Evolutionary conservation across 352 stramenopile genomes (phyloP).

Genomic region (Ophiocytium majus): DNA sequence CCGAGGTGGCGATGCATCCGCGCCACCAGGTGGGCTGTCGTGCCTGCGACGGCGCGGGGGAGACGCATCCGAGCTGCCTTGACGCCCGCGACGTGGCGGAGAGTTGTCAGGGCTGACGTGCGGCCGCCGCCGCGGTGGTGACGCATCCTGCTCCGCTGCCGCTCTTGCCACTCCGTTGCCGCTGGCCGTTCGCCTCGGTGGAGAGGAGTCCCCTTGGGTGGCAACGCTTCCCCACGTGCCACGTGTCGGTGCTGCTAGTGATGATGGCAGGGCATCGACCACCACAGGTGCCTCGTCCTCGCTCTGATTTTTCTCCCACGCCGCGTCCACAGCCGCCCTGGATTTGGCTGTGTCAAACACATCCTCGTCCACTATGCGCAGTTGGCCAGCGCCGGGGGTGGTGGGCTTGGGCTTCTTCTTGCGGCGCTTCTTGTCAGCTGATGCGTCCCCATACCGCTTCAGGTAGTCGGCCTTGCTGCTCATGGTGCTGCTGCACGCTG

Average conservation of each 20-base stretch:
- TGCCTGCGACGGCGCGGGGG: not conserved
- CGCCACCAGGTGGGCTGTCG: not conserved
- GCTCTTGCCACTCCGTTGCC: not conserved
- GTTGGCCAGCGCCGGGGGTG: not conserved
- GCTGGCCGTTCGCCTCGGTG: too few species aligned
- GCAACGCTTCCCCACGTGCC: not conserved
- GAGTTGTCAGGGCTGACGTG: not conserved
- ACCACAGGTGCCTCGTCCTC: conserved; percentile 7
- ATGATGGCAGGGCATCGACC: not conserved
- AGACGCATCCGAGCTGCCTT: not conserved
- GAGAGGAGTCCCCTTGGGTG: not conserved
- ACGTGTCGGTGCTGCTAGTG: not conserved
- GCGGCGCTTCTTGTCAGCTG: conserved; percentile 13
- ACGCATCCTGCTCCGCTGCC: not conserved
- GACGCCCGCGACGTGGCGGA: not conserved
- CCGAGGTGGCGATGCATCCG: conserved; percentile 24
- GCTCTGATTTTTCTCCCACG: conserved; percentile 16
- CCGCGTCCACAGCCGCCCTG: not conserved
- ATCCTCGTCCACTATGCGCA: conserved; percentile 1
- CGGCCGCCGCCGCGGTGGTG: not conserved
- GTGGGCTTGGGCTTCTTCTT: not conserved
- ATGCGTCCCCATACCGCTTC: conserved; percentile 13
- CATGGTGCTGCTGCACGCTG: conserved; percentile 27
- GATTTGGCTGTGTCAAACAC: not conserved
- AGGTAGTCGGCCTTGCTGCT: conserved; percentile 50